Base-by-base conservation (phyloP, 2,329 filamentous ascomycete species). In the Aspergillus persii region DNA sequence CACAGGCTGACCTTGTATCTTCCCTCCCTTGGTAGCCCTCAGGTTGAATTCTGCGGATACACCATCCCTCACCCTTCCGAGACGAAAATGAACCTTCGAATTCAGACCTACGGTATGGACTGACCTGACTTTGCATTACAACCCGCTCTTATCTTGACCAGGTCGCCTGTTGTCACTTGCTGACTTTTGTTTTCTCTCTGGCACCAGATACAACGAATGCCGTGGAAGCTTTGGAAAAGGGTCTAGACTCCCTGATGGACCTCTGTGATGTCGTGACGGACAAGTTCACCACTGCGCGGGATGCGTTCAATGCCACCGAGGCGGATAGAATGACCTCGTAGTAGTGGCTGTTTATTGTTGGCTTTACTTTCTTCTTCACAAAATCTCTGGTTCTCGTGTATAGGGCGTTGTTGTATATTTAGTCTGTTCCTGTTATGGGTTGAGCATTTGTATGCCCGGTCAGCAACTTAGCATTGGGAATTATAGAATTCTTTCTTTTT, bases 11-110 rank as follows among this genome's bases (percentile, higher is more conserved):
- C 58, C 36, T 50, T 15, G 30, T 6, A 6, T 6, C 4, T n/a
- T 52, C 47, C 9, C 55, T 36, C 33, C 15, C 6, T 31, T 9
- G 11, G 55, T 65, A 98, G 94, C 76, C 94, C 95, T 31, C 87
- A 95, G 64, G 95, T 99, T 61, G 95, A 99, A 76, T 97, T 99
- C 79, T 98, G 95, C 77, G 95, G 94, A 61, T 99, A 99, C 77
- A 91, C 94, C 7, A 98, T 99, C 62, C 95, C 95, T 31, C 95
- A 99, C 78, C 95, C 95, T 53, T 96, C 93, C 44, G 95, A 99
- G 77, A 81, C 88, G 46, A 95, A 96, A 79, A 96, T 99, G 94
- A 96, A 98, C 72, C 81, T 99, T 62, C 87, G 95, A 70, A 98
- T 99, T 63, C 95, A 99, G 78, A 99, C 94, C 66, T 98, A 95